Conservation (phyloP, 768 basidiomycete species). For the Suillus ampliporus region DNA sequence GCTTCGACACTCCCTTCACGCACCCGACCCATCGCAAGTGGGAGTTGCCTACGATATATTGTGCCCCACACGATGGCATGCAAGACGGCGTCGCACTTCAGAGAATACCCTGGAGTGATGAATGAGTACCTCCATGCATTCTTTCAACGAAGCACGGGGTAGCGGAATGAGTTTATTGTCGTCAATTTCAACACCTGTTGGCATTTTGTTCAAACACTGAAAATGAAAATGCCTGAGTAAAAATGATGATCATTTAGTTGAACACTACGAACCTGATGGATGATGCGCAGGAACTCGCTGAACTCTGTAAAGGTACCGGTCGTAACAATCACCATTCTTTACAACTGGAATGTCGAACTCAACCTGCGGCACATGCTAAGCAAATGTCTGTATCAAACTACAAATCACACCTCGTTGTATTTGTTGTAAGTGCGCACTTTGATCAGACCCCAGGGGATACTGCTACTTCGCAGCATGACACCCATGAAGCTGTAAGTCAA, state of each 20-base stretch:
- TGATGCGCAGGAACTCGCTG: conserved; percentile 94
- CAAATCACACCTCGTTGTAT: conserved; percentile 78
- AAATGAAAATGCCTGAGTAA: background rate
- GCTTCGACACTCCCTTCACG: background rate
- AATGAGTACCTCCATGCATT: conserved; percentile 97
- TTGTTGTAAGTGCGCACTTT: conserved; percentile 95
- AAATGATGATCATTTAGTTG: background rate
- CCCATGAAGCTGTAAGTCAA: conserved; percentile 93
- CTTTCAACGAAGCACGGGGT: conserved; percentile 97
- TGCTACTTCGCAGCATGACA: conserved; percentile 95
- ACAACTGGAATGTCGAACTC: conserved; percentile 98
- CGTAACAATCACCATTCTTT: conserved; percentile 96
- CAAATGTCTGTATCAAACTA: background rate
- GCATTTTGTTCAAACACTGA: conserved; percentile 97
- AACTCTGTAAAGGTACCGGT: conserved; percentile 95
- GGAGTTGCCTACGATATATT: background rate
- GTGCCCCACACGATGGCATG: background rate
- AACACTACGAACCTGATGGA: conserved; percentile 61
- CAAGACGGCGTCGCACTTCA: background rate
- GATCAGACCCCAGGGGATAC: conserved; percentile 93
- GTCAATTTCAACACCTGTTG: conserved; percentile 93
- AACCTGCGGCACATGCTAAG: conserved; percentile 54
- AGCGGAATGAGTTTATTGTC: conserved; percentile 98
- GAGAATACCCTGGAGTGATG: conserved; percentile 91
- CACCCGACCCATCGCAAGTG: background rate